These are phyloP conservation scores for Saccharomycopsis sp. DNA, from an alignment of 805 yeast genomes.

Conservation along the genomic window DNA sequence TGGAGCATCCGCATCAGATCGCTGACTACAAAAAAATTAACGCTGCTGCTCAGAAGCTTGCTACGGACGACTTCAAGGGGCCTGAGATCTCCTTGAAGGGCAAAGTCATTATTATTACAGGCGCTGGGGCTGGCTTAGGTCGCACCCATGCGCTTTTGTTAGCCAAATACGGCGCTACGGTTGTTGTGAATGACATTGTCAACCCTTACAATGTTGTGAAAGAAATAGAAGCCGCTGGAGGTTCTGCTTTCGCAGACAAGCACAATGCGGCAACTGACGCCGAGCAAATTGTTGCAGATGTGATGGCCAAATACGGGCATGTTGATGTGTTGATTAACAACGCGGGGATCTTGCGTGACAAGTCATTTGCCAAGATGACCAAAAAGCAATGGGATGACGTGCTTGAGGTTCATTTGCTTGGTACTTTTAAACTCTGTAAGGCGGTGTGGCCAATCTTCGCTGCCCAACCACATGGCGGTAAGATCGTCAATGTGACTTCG, in stretches of 20 bases:
- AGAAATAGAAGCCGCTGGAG: conserved; percentile 64
- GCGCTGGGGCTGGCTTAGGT: conserved; percentile 94
- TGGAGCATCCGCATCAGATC: conserved; percentile 63
- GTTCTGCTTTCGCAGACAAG: conserved; percentile 71
- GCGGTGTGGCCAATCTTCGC: conserved; percentile 89
- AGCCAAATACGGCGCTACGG: conserved; percentile 90
- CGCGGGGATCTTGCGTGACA: conserved; percentile 92
- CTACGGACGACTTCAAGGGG: conserved; percentile 34
- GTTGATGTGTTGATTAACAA: conserved; percentile 84
- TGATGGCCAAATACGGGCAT: conserved; percentile 68
- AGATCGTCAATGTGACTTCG: conserved; percentile 82
- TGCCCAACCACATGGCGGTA: conserved; percentile 65
- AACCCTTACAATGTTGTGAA: conserved; percentile 69
- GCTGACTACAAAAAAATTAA: conserved; percentile 64
- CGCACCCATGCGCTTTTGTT: conserved; percentile 78
- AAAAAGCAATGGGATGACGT: conserved; percentile 80
- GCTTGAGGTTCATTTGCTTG: conserved; percentile 72
- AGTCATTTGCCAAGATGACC: conserved; percentile 77
- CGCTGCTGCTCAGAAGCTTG: conserved; percentile 43
- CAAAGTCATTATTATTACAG: conserved; percentile 87
- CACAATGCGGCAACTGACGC: conserved; percentile 79
- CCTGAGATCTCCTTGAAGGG: conserved; percentile 57
- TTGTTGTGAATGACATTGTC: conserved; percentile 84
- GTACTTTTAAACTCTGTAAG: conserved; percentile 74
- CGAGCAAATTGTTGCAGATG: conserved; percentile 67